phyloP scores from a whole-genome alignment of 169 alveolate genomes.

The Plasmodium gonderi region DNA sequence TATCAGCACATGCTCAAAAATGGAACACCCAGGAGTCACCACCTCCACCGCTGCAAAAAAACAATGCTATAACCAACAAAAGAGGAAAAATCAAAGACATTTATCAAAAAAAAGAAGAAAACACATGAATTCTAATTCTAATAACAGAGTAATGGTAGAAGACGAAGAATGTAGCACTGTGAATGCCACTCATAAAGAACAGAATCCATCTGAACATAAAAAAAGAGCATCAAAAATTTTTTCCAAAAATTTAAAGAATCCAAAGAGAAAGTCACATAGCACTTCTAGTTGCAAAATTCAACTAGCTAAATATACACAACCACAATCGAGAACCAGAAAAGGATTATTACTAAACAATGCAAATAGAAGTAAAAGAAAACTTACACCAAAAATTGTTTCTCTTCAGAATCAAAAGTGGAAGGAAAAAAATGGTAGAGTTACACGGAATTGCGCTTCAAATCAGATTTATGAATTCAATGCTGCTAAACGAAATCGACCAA shows the following conservation, averaged over 20 bases:
- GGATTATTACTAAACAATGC: neutral
- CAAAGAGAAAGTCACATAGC: neutral
- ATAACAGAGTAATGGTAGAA: neutral
- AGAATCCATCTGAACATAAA: neutral
- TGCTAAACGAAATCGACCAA: neutral
- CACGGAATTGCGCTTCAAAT: neutral
- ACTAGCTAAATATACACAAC: neutral
- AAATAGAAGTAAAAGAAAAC: neutral
- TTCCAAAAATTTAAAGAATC: neutral
- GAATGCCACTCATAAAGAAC: neutral
- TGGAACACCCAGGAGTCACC: neutral
- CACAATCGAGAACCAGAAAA: neutral
- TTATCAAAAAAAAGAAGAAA: neutral
- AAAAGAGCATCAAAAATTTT: neutral
- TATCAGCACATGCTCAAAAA: neutral
- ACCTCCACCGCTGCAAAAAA: too few species aligned
- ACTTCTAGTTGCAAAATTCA: neutral
- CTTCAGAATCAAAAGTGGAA: neutral
- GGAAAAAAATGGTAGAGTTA: neutral
- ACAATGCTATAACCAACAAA: neutral
- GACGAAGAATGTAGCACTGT: neutral
- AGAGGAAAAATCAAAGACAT: neutral
- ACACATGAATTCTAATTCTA: neutral
- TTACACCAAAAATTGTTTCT: neutral
- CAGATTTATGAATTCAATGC: neutral